These are phyloP conservation scores for Paralagenidium karlingii DNA, from an alignment of 352 stramenopile genomes.

Conservation along the genomic window DNA sequence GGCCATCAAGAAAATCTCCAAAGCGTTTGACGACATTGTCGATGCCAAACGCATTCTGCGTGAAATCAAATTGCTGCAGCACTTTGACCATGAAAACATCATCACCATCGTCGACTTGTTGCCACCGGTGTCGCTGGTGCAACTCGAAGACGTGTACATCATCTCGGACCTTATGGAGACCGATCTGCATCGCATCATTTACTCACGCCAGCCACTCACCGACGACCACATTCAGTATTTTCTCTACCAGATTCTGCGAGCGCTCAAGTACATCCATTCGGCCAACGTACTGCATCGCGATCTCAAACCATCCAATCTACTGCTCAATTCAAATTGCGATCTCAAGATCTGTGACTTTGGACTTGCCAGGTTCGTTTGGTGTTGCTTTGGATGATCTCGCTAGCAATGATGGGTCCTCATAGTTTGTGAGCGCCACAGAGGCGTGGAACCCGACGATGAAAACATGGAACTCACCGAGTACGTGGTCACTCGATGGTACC, in stretches of 20 bases:
- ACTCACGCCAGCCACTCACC: slow-evolving; percentile 87
- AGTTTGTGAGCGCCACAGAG: too few relatives aligned
- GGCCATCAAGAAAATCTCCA: slow-evolving; percentile 84
- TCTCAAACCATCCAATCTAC: slow-evolving; percentile 95
- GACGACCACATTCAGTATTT: slow-evolving; percentile 92
- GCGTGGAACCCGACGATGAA: slow-evolving; percentile 68
- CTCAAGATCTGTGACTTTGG: slow-evolving; percentile 90
- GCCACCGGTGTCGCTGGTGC: slow-evolving; percentile 82
- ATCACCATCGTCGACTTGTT: slow-evolving; percentile 94
- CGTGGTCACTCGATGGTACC: slow-evolving; percentile 90
- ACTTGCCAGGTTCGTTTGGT: slow-evolving; percentile 68
- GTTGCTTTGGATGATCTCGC: not conserved
- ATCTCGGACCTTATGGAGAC: slow-evolving; percentile 98
- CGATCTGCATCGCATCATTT: slow-evolving; percentile 97
- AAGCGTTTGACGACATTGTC: slow-evolving; percentile 95
- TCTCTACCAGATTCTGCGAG: slow-evolving; percentile 91
- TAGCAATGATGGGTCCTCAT: not conserved
- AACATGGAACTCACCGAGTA: slow-evolving; percentile 89
- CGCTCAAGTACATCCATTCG: slow-evolving; percentile 91
- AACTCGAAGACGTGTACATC: slow-evolving; percentile 98
- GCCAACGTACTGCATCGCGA: slow-evolving; percentile 93
- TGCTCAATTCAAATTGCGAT: slow-evolving; percentile 92
- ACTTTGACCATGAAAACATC: slow-evolving; percentile 93
- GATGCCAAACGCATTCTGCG: slow-evolving; percentile 98
- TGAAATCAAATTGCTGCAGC: slow-evolving; percentile 91